Conservation (phyloP, 257 asterid genomes). For the Fraxinus quadrangulata region DNA sequence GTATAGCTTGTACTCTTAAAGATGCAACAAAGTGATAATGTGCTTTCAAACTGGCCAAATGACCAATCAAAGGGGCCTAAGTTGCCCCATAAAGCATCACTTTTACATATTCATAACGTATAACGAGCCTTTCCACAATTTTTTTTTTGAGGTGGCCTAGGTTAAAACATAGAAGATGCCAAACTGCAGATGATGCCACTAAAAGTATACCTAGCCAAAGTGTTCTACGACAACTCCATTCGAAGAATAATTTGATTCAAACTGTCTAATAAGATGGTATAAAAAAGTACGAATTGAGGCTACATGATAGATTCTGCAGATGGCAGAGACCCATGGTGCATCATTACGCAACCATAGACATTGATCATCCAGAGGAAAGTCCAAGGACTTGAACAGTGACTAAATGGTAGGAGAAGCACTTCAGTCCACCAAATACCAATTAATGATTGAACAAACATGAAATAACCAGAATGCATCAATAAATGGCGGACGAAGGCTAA, state of each 20-base stretch:
- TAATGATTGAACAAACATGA: not conserved
- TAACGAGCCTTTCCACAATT: not conserved
- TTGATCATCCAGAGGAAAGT: not conserved
- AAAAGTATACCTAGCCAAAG: not conserved
- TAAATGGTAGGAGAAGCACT: not conserved
- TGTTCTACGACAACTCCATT: not conserved
- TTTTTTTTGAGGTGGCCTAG: not conserved
- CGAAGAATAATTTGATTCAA: not conserved
- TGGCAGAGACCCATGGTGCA: not conserved
- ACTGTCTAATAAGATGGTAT: not conserved
- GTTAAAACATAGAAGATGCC: not conserved
- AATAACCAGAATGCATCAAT: not conserved
- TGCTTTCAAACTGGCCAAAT: not conserved
- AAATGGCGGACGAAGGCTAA: not conserved
- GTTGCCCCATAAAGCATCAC: not conserved
- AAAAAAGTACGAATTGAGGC: not conserved
- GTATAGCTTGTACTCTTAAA: not conserved
- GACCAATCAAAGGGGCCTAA: not conserved
- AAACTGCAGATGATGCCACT: not conserved
- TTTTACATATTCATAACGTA: not conserved
- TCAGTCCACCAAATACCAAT: not conserved
- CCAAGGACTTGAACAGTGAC: not conserved
- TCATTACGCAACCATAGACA: not conserved
- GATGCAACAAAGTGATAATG: not conserved
- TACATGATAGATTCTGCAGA: not conserved